A percentile compares a stretch with the other conserved stretches of the same genome.
These are phyloP conservation scores for Glycyrrhiza uralensis DNA, from an alignment of 306 rosid species.

Conservation along the genomic window DNA sequence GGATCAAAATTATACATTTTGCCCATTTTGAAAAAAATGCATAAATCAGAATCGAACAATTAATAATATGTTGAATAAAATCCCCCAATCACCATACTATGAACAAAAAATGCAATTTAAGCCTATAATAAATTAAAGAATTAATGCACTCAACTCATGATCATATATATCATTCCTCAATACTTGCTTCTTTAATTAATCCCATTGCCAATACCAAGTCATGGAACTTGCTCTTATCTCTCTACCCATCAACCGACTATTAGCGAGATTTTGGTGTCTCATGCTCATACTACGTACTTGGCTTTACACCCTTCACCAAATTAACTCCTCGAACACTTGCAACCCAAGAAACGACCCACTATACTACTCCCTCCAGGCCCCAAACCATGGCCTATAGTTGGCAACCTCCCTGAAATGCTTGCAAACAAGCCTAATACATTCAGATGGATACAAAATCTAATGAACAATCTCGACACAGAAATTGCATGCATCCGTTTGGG, in stretches of 20 bases:
- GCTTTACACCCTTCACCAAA: neutral
- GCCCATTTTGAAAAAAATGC: too few relatives aligned
- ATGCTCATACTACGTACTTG: neutral
- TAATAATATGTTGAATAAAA: too few relatives aligned
- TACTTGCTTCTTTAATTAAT: too few relatives aligned
- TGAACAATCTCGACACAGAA: constrained; percentile 30
- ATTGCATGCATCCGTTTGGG: constrained; percentile 40
- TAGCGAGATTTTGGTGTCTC: neutral
- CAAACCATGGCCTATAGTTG: constrained; percentile 34
- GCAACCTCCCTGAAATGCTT: constrained; percentile 19
- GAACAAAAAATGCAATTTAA: too few relatives aligned
- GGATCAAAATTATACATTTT: too few relatives aligned
- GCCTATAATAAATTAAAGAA: too few relatives aligned
- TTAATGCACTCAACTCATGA: neutral
- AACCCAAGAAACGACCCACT: too few relatives aligned
- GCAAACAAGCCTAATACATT: constrained; percentile 2
- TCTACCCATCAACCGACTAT: too few relatives aligned
- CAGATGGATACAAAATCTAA: constrained; percentile 28
- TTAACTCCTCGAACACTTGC: too few relatives aligned
- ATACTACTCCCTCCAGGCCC: constrained; percentile 31
- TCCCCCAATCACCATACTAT: too few relatives aligned
- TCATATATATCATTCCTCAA: neutral
- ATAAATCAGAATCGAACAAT: too few relatives aligned
- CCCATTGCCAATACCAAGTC: neutral
- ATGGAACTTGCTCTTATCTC: neutral